Conservation (phyloP, 23 red algal species). For the Pyropia yezoensis region DNA sequence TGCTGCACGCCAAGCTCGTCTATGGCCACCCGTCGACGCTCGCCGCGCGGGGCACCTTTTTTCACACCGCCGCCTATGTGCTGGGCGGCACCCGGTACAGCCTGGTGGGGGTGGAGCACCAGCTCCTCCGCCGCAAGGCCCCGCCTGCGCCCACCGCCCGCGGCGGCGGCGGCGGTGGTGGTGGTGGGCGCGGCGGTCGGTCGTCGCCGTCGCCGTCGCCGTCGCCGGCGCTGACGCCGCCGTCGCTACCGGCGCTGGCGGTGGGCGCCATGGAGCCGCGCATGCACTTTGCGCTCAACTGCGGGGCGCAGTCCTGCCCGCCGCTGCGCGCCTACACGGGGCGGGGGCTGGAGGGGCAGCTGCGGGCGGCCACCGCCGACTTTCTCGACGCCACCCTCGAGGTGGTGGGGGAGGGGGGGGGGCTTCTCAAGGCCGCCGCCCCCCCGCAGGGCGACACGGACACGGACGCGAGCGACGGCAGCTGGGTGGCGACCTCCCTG, state of each 20-base stretch:
- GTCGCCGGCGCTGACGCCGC: no score
- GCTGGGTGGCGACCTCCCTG: no score
- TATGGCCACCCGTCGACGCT: constrained; percentile 43
- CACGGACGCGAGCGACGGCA: no score
- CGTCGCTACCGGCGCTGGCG: no score
- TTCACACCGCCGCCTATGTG: constrained; percentile 49
- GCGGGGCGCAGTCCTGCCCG: constrained; percentile 60
- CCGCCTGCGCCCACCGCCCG: neutral
- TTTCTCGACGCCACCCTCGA: constrained; percentile 49
- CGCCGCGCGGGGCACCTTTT: constrained; percentile 49
- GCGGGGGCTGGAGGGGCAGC: constrained; percentile 13
- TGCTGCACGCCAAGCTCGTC: constrained; percentile 52
- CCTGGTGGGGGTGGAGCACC: constrained; percentile 46
- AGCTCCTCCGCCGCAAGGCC: constrained; percentile 29
- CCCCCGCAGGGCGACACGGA: no score
- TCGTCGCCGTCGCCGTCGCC: no score
- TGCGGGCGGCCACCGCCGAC: constrained; percentile 13
- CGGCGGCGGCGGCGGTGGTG: no score
- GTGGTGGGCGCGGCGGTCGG: no score
- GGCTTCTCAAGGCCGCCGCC: neutral
- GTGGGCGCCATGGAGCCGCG: constrained; percentile 42
- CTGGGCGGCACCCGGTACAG: constrained; percentile 37
- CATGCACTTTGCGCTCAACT: constrained; percentile 81
- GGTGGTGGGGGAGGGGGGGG: constrained; percentile 1
- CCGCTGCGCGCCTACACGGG: constrained; percentile 17